Conservation (phyloP, 1,284 basidiomycete species). For the Athelia sp. region DNA sequence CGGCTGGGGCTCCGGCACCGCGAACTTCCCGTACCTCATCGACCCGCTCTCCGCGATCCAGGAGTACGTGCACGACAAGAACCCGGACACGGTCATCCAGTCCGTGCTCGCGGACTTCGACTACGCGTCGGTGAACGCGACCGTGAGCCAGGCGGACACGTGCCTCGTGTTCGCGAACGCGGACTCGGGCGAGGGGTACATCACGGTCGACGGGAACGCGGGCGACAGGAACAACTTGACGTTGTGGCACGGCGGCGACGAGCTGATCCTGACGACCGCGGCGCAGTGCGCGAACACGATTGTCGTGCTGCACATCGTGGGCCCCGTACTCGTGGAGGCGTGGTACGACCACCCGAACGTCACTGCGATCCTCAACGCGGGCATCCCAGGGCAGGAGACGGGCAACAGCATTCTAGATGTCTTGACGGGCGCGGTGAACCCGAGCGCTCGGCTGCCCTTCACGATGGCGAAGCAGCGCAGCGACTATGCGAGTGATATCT, state of each 20-base stretch:
- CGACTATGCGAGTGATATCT: too few relatives aligned
- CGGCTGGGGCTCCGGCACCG: conserved; percentile 62
- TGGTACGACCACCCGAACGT: conserved; percentile 48
- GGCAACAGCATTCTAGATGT: conserved; percentile 52
- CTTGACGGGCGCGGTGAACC: conserved; percentile 45
- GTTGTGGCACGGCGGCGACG: conserved; percentile 53
- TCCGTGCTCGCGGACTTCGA: conserved; percentile 3
- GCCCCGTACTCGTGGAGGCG: conserved; percentile 42
- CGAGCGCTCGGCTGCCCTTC: conserved; percentile 43
- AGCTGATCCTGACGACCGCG: conserved; percentile 29
- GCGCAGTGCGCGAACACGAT: conserved; percentile 47
- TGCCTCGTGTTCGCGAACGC: conserved; percentile 35
- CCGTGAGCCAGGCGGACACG: conserved; percentile 21
- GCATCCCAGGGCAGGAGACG: too few relatives aligned
- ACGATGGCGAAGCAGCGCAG: conserved; percentile 44
- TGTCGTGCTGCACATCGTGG: conserved; percentile 53
- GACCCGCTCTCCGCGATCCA: conserved; percentile 12
- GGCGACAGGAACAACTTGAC: conserved; percentile 48
- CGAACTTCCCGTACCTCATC: conserved; percentile 15
- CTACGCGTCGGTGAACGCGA: conserved; percentile 5
- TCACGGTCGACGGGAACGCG: conserved; percentile 47
- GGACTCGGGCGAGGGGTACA: conserved; percentile 39
- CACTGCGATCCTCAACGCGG: conserved; percentile 46
- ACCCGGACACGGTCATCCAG: conserved; percentile 3
- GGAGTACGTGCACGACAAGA: conserved; percentile 4